Percentiles rank a stretch among this genome's conserved stretches.
phyloP scores from a whole-genome alignment of 2,329 filamentous ascomycete genomes.

The Fonsecaea erecta region DNA sequence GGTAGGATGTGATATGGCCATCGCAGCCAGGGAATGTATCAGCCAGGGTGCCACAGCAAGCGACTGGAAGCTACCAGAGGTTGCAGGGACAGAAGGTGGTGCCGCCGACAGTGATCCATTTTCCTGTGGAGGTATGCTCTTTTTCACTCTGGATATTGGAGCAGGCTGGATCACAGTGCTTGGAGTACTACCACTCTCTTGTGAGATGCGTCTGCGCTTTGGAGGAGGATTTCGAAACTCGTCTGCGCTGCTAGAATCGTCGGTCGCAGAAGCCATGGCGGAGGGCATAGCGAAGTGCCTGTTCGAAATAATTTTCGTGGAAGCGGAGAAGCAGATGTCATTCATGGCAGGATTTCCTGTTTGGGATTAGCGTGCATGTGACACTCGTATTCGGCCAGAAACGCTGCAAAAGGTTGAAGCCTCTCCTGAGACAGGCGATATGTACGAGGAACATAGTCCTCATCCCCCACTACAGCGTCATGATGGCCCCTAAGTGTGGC shows the following conservation, averaged over 20 bases:
- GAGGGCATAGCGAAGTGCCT: too few species aligned
- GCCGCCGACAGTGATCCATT: neutral
- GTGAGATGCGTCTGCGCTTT: conserved; percentile 36
- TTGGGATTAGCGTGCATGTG: neutral
- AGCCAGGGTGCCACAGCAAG: conserved; percentile 84
- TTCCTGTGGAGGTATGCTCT: neutral
- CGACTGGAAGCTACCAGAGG: conserved; percentile 68
- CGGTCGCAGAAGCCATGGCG: neutral
- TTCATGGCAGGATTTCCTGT: neutral
- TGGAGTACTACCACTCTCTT: conserved; percentile 5
- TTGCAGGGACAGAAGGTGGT: conserved; percentile 9
- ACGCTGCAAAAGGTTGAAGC: too few species aligned
- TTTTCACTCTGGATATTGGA: conserved; percentile 27
- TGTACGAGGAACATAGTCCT: too few species aligned
- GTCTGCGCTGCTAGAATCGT: conserved; percentile 2
- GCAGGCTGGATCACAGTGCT: neutral
- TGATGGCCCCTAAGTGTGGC: too few species aligned
- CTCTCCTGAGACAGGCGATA: too few species aligned
- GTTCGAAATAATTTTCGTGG: neutral
- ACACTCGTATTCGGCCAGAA: neutral
- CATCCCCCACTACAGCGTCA: too few species aligned
- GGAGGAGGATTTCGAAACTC: conserved; percentile 30
- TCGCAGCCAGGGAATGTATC: conserved; percentile 72
- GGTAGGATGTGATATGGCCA: conserved; percentile 87
- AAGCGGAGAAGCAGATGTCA: neutral